A percentile compares a stretch with the other conserved stretches of the same genome.
Evolutionary conservation across 2,329 filamentous ascomycete species (phyloP).

Genomic region (Cercospora brassicicola): DNA sequence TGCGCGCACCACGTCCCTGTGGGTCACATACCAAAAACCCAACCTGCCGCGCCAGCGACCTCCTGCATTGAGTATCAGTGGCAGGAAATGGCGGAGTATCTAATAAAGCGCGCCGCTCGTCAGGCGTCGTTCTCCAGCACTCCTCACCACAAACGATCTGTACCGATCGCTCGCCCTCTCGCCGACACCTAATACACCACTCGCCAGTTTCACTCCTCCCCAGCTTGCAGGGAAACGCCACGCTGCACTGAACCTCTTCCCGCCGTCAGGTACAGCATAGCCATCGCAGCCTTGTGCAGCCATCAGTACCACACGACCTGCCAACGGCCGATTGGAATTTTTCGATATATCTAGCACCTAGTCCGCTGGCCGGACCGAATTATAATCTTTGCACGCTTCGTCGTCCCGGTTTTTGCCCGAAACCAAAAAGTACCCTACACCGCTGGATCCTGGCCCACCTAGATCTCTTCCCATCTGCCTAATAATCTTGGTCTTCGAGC

Average conservation of each 20-base stretch:
- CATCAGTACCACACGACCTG: conserved; percentile 31
- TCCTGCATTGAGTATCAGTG: conserved; percentile 24
- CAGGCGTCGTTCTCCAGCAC: neutral
- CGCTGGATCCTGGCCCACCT: conserved; percentile 31
- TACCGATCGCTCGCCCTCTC: conserved; percentile 12
- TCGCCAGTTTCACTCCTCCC: conserved; percentile 17
- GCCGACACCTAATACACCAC: conserved; percentile 15
- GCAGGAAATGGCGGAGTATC: conserved; percentile 16
- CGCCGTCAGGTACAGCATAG: conserved; percentile 22
- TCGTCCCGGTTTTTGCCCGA: conserved; percentile 28
- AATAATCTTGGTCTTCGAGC: conserved; percentile 32
- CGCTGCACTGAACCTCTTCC: conserved; percentile 23
- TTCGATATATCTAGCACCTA: conserved; percentile 30
- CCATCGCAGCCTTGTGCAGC: conserved; percentile 26
- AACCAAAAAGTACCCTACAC: conserved; percentile 32
- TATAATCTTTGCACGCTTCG: conserved; percentile 30
- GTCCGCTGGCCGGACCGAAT: conserved; percentile 39
- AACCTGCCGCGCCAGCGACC: conserved; percentile 18
- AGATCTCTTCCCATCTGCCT: conserved; percentile 28
- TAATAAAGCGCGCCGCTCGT: conserved; percentile 8
- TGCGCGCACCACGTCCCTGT: conserved; percentile 1
- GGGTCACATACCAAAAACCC: conserved; percentile 22
- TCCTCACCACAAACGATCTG: conserved; percentile 17
- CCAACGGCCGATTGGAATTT: conserved; percentile 20
- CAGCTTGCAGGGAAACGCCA: conserved; percentile 23